A percentile compares a stretch with the other conserved stretches of the same genome.
Conservation (phyloP, 805 yeast genomes). For the Candida mattraensis region DNA sequence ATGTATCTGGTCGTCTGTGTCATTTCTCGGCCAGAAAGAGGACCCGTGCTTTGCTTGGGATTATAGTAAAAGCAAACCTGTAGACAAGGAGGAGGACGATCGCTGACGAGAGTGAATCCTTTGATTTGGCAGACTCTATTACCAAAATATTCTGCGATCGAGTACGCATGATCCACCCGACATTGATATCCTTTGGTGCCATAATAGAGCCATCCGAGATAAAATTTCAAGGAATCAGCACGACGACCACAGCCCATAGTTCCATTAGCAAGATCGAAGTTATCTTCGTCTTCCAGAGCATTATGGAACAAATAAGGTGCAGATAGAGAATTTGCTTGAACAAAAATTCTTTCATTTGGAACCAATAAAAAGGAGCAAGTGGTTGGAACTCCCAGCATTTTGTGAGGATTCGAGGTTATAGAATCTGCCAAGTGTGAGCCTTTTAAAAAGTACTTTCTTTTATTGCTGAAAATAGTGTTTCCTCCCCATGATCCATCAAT, state of each 20-base stretch:
- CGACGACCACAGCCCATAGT: slow-evolving; percentile 93
- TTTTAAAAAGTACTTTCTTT: slow-evolving; percentile 43
- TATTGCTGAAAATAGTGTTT: slow-evolving; percentile 65
- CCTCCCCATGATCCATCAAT: slow-evolving; percentile 94
- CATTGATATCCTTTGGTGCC: slow-evolving; percentile 64
- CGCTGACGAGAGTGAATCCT: slow-evolving; percentile 56
- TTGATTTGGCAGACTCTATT: slow-evolving; percentile 35
- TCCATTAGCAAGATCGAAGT: slow-evolving; percentile 80
- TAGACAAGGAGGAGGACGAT: slow-evolving; percentile 67
- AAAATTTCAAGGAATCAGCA: slow-evolving; percentile 76
- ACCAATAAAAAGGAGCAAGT: slow-evolving; percentile 72
- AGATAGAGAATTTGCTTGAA: slow-evolving; percentile 67
- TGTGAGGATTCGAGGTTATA: slow-evolving; percentile 81
- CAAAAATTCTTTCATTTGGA: slow-evolving; percentile 66
- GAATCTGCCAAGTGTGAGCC: slow-evolving; percentile 74
- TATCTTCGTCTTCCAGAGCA: slow-evolving; percentile 47
- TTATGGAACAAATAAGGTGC: slow-evolving; percentile 84
- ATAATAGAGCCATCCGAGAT: slow-evolving; percentile 78
- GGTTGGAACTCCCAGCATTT: slow-evolving; percentile 84
- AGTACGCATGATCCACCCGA: slow-evolving; percentile 73
- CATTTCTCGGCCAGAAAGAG: slow-evolving; percentile 37
- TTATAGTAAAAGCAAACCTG: slow-evolving; percentile 82
- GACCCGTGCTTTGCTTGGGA: slow-evolving; percentile 33
- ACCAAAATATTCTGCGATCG: slow-evolving; percentile 63
- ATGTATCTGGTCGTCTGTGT: slow-evolving; percentile 61